A percentile compares a stretch with the other conserved stretches of the same genome.
phyloP scores from a whole-genome alignment of 495 filamentous ascomycete genomes.

The Penicillium daleae region DNA sequence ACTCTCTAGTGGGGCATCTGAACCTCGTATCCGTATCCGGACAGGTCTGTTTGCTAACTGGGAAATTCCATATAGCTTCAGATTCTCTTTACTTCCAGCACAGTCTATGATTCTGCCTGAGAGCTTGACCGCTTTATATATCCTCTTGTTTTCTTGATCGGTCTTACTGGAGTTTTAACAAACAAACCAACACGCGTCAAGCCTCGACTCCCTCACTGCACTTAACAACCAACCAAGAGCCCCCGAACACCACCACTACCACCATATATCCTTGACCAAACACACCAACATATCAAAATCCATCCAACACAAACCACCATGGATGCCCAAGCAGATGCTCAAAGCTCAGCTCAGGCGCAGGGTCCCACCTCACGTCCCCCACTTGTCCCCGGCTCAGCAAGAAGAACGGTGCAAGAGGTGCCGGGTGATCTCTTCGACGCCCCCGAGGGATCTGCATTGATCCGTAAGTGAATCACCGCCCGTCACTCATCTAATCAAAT shows the following conservation, averaged over 20 bases:
- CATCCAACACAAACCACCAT: not conserved
- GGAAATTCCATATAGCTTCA: not conserved
- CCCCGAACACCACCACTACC: not conserved
- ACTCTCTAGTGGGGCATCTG: no score
- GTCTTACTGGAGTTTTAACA: not conserved
- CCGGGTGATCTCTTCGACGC: slow-evolving; percentile 50
- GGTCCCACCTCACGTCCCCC: not conserved
- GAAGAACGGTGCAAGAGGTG: slow-evolving; percentile 27
- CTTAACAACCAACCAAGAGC: no score
- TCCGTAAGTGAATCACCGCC: slow-evolving; percentile 36
- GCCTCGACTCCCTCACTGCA: not conserved
- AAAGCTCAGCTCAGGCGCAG: not conserved
- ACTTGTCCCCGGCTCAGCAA: no score
- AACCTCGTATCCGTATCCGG: no score
- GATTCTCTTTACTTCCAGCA: not conserved
- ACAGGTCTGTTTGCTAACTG: not conserved
- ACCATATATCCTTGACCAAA: not conserved
- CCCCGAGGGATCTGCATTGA: slow-evolving; percentile 45
- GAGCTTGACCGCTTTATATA: not conserved
- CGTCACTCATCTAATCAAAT: not conserved
- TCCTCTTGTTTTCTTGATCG: not conserved
- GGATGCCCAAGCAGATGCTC: not conserved
- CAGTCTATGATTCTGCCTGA: not conserved
- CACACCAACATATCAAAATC: not conserved
- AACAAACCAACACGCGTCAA: not conserved